Evolutionary conservation across 352 stramenopile species (phyloP), one percentile per base, ranked within the genome.

Genomic region (Thalassiosira mediterranea): DNA sequence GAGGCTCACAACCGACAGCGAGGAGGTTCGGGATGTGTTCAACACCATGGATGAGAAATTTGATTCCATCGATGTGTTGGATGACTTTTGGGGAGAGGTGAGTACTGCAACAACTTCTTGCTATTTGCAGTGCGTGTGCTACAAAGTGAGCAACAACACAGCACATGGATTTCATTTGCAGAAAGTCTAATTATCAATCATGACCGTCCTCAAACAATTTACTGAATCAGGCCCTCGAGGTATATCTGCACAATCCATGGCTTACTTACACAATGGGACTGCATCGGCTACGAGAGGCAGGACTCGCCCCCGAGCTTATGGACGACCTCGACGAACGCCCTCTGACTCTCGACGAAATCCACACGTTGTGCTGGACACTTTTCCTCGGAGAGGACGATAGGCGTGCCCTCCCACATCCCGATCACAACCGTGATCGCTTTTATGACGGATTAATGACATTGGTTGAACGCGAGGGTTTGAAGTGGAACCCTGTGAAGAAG

Each of bases 211-310:
- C n/a, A n/a, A n/a, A n/a, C n/a, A n/a, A n/a, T n/a, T n/a, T n/a
- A n/a, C n/a, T n/a, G n/a, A n/a, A n/a, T n/a, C n/a, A n/a, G n/a
- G n/a, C 56, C 47, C 64, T 83, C 52, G 88, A 94, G 59, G 79
- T 94, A 4, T 66, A 81, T 23, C 51, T 56, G 13, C 19, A 79
- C 40, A 92, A 92, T 73, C 72, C 76, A 19, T 94, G 84, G 79
- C 67, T 94, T 3, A 90, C 42, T 26, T 94, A 94, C 58, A 69
- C 48, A 10, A 44, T 90, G 23, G 42, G 66, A 1, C 65, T 94
- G 15, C 89, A 94, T 76, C 66, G 81, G 11, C 76, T 88, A 26
- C 78, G 89, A 21, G 89, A 94, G 72, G 89, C 89, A 40, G 88
- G 88, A 37, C 37, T 79, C 34, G 72, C 34, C 29, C 72, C 44